phyloP scores from a whole-genome alignment of 1,139 yeast genomes.

The Pichia sp. region DNA sequence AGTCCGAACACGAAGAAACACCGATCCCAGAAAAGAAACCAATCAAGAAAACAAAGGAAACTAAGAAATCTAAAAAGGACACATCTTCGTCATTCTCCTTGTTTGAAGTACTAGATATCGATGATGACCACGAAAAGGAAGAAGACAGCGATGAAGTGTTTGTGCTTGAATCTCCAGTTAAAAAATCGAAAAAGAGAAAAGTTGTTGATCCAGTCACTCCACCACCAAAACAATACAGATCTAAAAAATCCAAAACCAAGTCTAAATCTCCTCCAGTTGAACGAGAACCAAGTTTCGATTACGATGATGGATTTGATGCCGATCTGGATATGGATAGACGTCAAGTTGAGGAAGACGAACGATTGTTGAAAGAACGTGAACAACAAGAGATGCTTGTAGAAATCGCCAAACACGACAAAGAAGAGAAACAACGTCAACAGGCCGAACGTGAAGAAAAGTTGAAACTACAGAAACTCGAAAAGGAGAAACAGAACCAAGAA shows the following conservation, averaged over 20 bases:
- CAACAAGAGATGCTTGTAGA: constrained; percentile 1
- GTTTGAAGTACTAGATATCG: constrained; percentile 14
- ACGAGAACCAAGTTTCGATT: no score
- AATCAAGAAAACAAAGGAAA: neutral
- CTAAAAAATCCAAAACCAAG: neutral
- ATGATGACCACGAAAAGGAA: neutral
- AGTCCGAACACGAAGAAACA: neutral
- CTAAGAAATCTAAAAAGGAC: neutral
- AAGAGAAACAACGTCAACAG: constrained; percentile 3
- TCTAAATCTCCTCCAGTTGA: neutral
- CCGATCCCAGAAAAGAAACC: neutral
- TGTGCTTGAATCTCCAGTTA: constrained; percentile 13
- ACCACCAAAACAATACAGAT: no score
- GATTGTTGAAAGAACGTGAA: constrained; percentile 2
- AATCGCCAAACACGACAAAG: neutral
- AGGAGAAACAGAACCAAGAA: neutral
- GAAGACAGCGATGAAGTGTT: constrained; percentile 10
- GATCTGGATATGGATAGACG: neutral
- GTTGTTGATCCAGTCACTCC: neutral
- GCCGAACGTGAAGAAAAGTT: constrained; percentile 3
- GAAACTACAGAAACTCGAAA: neutral
- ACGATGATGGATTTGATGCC: neutral
- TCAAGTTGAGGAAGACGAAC: neutral
- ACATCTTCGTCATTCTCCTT: constrained; percentile 8
- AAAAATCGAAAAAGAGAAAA: constrained; percentile 4